Conservation (phyloP, 2,329 filamentous ascomycete species). For the Botrytis tulipae region DNA sequence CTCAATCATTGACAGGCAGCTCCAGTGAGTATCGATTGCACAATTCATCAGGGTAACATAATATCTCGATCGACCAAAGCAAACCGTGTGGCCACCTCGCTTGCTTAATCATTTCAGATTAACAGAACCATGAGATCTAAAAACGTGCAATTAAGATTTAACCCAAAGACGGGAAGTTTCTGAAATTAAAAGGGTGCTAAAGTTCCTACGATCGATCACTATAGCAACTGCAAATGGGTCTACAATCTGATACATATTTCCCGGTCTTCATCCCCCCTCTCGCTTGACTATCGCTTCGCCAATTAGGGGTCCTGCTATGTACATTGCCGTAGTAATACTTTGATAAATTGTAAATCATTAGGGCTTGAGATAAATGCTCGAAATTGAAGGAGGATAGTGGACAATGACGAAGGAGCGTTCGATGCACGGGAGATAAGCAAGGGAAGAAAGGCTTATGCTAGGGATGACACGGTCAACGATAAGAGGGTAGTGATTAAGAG, state of each 20-base stretch:
- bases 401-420: not conserved
- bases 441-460: not conserved
- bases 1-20: not conserved
- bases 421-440: not conserved
- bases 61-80: not conserved
- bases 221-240: not conserved
- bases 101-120: not conserved
- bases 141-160: not conserved
- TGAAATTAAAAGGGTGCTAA: not conserved
- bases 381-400: not conserved
- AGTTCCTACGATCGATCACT: not conserved
- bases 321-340: not conserved
- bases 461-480: not conserved
- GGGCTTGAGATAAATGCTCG: not conserved
- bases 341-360: not conserved
- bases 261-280: not conserved
- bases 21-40: not conserved
- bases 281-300: not conserved
- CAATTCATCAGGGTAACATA: not conserved
- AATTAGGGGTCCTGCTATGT: not conserved
- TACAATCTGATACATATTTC: not conserved
- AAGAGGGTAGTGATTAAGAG: not conserved
- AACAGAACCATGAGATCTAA: not conserved
- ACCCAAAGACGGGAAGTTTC: not conserved
- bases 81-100: not conserved